Base-by-base conservation (phyloP, 768 basidiomycete genomes). In the Pleurotus sapidus region DNA sequence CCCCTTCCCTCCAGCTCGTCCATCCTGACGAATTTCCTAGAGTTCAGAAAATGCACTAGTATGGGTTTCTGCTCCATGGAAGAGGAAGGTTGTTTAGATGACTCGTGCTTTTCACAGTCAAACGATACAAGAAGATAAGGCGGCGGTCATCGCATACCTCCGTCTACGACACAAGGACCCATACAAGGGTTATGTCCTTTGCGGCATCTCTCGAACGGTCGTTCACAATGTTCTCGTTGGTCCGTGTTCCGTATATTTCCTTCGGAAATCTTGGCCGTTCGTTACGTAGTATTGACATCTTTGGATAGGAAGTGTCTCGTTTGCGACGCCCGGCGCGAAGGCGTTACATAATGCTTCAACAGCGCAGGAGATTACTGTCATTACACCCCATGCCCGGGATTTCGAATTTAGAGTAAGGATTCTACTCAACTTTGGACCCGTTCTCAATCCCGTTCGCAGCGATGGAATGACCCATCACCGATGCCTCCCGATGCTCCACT, bases 91-190 rank as follows among this genome's bases (percentile, higher is more conserved):
- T 30, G 6, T 30, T 30, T 51, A 14, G 20, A 59, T 40, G 24
- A 37, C 23, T 25, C 5, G 49, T 30, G 61, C 46, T 7, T 30
- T 24, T 20, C 15, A n/a, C 61, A 90, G 88, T 62, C 87, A 89
- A 42, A 92, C 89, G 1, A 90, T 92, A 60, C 74, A 77, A 42
- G 80, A 85, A 64, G 91, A 93, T 72, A 89, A 91, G 66, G 90
- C 91, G 0, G 90, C 90, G 0, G 86, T 83, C 15, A 78, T 92
- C 18, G 87, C 84, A 2, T 93, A 92, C 64, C 75, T 92, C 56
- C 87, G 91, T 55, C 77, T 93, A 72, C 80, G 81, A 66, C 91
- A 92, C 74, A 91, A 91, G 65, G 84, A 89, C 65, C 88, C 87
- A 0, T 83, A 83, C 71, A 84, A 85, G 59, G 90, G 89, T 4